Base-by-base conservation (phyloP, 352 stramenopile species). In the Blastocystis sp. region DNA sequence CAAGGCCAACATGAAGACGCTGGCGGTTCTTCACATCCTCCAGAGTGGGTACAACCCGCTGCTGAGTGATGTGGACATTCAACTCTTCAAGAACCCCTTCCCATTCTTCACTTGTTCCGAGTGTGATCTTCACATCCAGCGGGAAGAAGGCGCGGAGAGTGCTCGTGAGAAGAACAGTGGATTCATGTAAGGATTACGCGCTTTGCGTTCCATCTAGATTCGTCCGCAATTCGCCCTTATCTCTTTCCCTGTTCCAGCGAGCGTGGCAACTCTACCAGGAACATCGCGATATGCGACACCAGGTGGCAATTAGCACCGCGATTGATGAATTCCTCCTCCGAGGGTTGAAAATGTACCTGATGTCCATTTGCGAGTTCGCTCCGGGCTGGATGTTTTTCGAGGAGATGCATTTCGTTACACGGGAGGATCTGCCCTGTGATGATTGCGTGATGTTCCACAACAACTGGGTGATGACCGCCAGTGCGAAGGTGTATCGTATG, bases 401-500 rank as follows among this genome's bases (percentile, higher is more conserved):
- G 34, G 34, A 64, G 23, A 56, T 62, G 45, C 67, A 88, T 88
- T 66, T 60, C 48, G 23, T 76, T 19, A 38, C n/a, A 7, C 34
- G 38, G 28, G 21, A 74, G 0, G 62, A 74, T 40, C 67, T 76
- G 62, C 74, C 74, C n/a, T 84, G 74, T 41, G 40, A 88, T n/a
- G 62, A 62, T 3, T 88, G 78, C 45, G 78, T 88, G 17, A 88
- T 88, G 67, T 88, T 88, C 52, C 78, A 88, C 43, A 88, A 88
- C 28, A 88, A 88, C 48, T 88, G 78, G 78, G 66, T 88, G n/a
- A 61, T 88, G 21, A 65, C 64, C 11, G 28, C 78, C 11, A 45
- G 66, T 21, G 78, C 78, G 43, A 88, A 88, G 48, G 59, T 76
- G 28, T 88, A 88, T 28, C 78, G 78, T 28, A 53, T 88, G 40